Percentiles rank a stretch among this genome's conserved stretches.
Evolutionary conservation across 208 protist genomes (phyloP).

Genomic region (Vickermania ingenoplastis): DNA sequence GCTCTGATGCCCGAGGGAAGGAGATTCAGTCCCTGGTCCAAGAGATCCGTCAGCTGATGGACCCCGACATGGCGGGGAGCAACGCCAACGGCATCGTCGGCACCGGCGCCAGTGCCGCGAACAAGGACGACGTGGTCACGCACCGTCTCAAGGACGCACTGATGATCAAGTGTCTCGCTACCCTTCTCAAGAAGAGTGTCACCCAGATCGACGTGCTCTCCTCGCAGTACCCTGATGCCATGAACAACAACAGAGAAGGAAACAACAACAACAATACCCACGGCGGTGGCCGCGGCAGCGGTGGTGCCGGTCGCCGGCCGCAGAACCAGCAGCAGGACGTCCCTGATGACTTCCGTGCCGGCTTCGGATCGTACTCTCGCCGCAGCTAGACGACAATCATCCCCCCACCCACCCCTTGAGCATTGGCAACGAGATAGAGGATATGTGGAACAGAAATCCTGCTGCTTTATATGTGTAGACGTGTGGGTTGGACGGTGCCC

Average conservation of each 20-base stretch:
- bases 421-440: too few relatives aligned
- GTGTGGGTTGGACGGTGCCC: too few relatives aligned
- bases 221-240: slow-evolving; percentile 20
- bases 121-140: slow-evolving; percentile 60
- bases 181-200: slow-evolving; percentile 43
- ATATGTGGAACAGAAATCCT: too few relatives aligned
- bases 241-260: neutral
- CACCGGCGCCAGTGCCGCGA: slow-evolving; percentile 15
- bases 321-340: neutral
- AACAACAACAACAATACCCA: slow-evolving; percentile 4
- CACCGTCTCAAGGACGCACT: slow-evolving; percentile 74
- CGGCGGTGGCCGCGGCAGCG: slow-evolving; percentile 8
- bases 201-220: slow-evolving; percentile 44
- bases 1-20: slow-evolving; percentile 5
- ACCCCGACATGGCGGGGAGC: slow-evolving; percentile 21
- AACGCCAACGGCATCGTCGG: slow-evolving; percentile 8
- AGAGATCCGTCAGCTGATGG: slow-evolving; percentile 12
- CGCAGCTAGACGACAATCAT: too few relatives aligned
- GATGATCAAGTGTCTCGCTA: slow-evolving; percentile 71
- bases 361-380: too few relatives aligned
- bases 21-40: slow-evolving; percentile 17
- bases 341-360: neutral
- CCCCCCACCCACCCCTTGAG: too few relatives aligned
- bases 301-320: neutral
- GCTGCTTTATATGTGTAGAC: too few relatives aligned